Percentiles rank a stretch among this genome's conserved stretches.
phyloP scores from a whole-genome alignment of 108 stramenopile genomes.

The Fragilaria crotonensis region DNA sequence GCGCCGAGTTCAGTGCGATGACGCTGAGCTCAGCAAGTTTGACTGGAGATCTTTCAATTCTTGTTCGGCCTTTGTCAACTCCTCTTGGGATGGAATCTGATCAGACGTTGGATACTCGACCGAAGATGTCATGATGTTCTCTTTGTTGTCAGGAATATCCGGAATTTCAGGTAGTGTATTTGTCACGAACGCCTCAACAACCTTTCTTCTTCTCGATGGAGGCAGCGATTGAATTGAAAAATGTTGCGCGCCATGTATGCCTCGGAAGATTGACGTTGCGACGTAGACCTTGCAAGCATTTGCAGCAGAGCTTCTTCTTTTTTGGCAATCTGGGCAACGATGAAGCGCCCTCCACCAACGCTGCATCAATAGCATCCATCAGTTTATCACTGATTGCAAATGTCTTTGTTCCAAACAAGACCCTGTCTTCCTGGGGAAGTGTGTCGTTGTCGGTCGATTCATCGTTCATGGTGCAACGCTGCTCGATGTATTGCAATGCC shows the following conservation, averaged over 20 bases:
- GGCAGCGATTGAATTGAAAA: conserved; percentile 38
- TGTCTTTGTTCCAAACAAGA: conserved; percentile 40
- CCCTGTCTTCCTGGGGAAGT: conserved; percentile 17
- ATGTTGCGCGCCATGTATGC: conserved; percentile 38
- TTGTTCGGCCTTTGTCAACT: conserved; percentile 3
- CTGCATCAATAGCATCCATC: conserved; percentile 25
- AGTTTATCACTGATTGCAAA: conserved; percentile 35
- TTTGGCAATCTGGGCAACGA: conserved; percentile 40
- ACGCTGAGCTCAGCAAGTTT: conserved; percentile 1
- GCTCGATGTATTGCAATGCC: too few species aligned
- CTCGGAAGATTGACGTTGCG: conserved; percentile 51
- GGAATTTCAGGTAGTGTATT: not conserved
- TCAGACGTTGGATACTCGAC: conserved; percentile 5
- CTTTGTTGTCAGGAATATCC: not conserved
- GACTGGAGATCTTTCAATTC: conserved; percentile 4
- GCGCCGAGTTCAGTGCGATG: conserved; percentile 7
- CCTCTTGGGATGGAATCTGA: conserved; percentile 13
- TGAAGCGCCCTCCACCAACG: conserved; percentile 32
- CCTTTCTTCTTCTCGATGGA: conserved; percentile 37
- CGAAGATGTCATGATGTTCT: not conserved
- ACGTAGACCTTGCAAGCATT: conserved; percentile 32
- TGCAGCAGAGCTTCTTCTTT: conserved; percentile 25
- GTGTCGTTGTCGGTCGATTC: not conserved
- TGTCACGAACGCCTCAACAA: conserved; percentile 17
- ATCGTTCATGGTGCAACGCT: not conserved